These are phyloP conservation scores for Penicillium sp. DNA, from an alignment of 2,329 filamentous ascomycete species.

Conservation along the genomic window DNA sequence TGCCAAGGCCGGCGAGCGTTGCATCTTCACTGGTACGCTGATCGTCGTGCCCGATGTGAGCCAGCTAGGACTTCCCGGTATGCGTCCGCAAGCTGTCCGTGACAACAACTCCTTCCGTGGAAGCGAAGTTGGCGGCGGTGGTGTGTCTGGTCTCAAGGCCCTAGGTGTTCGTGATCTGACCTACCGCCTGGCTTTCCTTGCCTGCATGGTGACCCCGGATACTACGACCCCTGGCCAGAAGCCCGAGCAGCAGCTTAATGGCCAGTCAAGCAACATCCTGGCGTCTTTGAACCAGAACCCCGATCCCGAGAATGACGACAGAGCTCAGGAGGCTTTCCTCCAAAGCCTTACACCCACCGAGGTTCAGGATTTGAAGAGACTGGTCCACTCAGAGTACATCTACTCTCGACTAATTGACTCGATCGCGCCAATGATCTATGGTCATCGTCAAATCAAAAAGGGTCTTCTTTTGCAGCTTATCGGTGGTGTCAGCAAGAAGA, in stretches of 20 bases:
- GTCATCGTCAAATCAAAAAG: constrained; percentile 96
- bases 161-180: constrained; percentile 93
- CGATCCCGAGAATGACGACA: constrained; percentile 68
- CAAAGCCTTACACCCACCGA: constrained; percentile 79
- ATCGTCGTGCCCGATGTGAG: constrained; percentile 97
- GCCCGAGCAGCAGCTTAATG: constrained; percentile 61
- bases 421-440: constrained; percentile 93
- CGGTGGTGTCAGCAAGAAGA: constrained; percentile 90
- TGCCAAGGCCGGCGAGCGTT: constrained; percentile 96
- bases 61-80: constrained; percentile 83
- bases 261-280: constrained; percentile 77
- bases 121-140: constrained; percentile 74
- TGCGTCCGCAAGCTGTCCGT: constrained; percentile 73
- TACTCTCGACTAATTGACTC: constrained; percentile 90
- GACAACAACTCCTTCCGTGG: constrained; percentile 73
- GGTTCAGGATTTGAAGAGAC: constrained; percentile 82
- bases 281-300: constrained; percentile 72
- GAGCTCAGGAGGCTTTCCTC: constrained; percentile 81
- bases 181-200: constrained; percentile 91
- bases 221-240: constrained; percentile 72
- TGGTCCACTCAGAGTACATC: constrained; percentile 95
- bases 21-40: constrained; percentile 91
- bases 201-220: constrained; percentile 92
- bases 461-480: constrained; percentile 89
- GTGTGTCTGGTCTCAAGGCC: constrained; percentile 82